Evolutionary conservation across 441 rosid genomes (phyloP).

Genomic region (Erodium moschatum): DNA sequence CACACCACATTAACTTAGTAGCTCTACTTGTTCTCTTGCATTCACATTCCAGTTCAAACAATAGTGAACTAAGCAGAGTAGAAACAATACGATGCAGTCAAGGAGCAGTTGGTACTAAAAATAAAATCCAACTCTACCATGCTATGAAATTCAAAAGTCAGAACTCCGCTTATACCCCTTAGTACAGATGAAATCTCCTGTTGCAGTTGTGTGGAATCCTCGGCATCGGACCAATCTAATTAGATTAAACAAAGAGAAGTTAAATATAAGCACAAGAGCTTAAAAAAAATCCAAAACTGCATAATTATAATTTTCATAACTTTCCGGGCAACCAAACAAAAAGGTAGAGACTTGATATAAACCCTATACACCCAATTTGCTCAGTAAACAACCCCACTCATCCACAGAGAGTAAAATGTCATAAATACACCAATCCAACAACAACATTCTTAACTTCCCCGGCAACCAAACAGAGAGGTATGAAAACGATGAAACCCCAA

Average conservation of each 20-base stretch:
- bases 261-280: neutral
- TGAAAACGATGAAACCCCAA: no score
- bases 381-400: no score
- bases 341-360: no score
- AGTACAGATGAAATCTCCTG: neutral
- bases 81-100: neutral
- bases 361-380: no score
- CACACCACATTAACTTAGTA: neutral
- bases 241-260: conserved; percentile 1
- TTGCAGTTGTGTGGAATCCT: neutral
- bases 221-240: neutral
- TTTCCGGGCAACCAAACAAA: no score
- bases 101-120: neutral
- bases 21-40: neutral
- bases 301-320: no score
- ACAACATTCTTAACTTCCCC: no score
- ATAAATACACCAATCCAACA: no score
- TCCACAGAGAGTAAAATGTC: no score
- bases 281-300: no score
- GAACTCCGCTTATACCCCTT: neutral
- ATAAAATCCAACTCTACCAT: neutral
- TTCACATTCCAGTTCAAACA: neutral
- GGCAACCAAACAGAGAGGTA: no score
- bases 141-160: neutral
- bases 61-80: neutral